These are phyloP conservation scores for Elongisporangium anandrum DNA, from an alignment of 352 stramenopile genomes.

Conservation along the genomic window DNA sequence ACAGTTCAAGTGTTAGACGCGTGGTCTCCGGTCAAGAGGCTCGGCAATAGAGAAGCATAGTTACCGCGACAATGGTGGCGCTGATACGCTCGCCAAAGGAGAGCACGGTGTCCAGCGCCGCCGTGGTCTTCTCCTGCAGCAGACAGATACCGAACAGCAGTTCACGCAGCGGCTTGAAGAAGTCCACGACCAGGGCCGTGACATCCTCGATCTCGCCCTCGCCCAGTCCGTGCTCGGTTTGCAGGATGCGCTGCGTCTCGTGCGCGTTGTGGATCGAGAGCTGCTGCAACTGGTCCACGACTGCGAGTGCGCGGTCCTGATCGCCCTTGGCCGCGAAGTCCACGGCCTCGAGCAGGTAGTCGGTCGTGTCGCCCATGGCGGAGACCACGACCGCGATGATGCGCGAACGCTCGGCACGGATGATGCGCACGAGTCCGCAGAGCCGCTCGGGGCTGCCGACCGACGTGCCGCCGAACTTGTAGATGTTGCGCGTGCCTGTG, in stretches of 20 bases:
- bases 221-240: conserved; percentile 10
- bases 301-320: conserved; percentile 25
- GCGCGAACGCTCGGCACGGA: conserved; percentile 49
- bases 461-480: conserved; percentile 82
- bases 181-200: conserved; percentile 36
- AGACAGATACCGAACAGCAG: conserved; percentile 73
- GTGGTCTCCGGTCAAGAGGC: background rate
- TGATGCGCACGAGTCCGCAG: conserved; percentile 57
- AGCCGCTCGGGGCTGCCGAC: conserved; percentile 63
- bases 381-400: conserved; percentile 73
- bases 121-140: conserved; percentile 67
- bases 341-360: conserved; percentile 63
- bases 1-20: background rate
- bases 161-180: conserved; percentile 74
- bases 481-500: conserved; percentile 64
- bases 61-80: conserved; percentile 62
- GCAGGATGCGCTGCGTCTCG: conserved; percentile 46
- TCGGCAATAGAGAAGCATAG: background rate
- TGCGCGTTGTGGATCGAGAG: conserved; percentile 66
- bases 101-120: conserved; percentile 67
- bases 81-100: conserved; percentile 79
- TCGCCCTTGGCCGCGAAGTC: conserved; percentile 54
- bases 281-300: conserved; percentile 57
- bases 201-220: conserved; percentile 44
- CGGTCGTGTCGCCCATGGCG: conserved; percentile 77